Base-by-base conservation (phyloP, 1,139 yeast genomes). In the Geotrichum carabidarum region DNA sequence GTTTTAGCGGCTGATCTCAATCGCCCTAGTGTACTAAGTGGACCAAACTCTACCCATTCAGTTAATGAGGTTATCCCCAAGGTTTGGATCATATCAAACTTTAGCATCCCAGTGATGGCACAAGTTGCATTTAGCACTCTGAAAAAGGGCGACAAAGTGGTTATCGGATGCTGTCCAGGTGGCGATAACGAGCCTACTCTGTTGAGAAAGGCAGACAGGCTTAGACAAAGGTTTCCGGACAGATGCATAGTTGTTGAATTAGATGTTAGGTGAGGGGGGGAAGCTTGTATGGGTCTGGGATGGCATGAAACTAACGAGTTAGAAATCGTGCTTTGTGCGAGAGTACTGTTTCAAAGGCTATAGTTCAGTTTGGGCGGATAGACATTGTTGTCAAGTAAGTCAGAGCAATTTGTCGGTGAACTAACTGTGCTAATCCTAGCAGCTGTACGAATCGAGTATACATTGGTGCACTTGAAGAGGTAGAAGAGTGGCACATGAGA, bases 401-500 rank as follows among this genome's bases (percentile, higher is more conserved):
- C 14, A 12, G 12, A 14, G 17, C 18, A 4, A 6, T n/a, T 11
- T n/a, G 30, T 11, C 15, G 37, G 58, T 58, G 18, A 53, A 55
- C 12, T 18, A 57, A 17, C 35, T 45, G 42, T 35, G 50, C 46
- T 35, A 30, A 53, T 9, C 31, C 45, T 6, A 18, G 48, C 31
- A 45, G 51, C 37, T 55, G 63, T 30, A 55, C 58, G 30, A 55
- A 49, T 41, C 50, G 53, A 15, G 50, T 50, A 44, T 55, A 57
- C 54, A 63, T 67, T 11, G 70, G 71, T 8, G 61, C 70, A 1
- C 36, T 69, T 4, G 70, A 68, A 46, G 72, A 67, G 48, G 61
- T 65, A 34, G 63, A 60, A 37, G 67, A 62, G 32, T 64, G 68
- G 65, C 68, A 67, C 40, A 50, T 69, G 47, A 58, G 63, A 8